These are phyloP conservation scores for Sphagnum contortum DNA, from an alignment of 225 moss, liverwort and hornwort species.

Conservation along the genomic window DNA sequence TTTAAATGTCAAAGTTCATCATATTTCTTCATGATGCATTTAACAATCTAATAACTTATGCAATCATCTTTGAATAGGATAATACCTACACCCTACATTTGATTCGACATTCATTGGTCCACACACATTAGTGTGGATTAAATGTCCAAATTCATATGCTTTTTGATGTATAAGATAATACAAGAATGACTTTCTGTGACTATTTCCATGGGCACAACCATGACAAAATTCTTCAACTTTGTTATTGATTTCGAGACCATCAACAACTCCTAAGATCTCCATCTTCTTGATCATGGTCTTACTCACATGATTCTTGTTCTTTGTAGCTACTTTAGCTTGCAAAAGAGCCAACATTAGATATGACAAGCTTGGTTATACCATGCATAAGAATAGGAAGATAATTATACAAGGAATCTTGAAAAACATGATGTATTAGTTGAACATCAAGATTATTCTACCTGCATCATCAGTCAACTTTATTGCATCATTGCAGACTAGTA, in stretches of 20 bases:
- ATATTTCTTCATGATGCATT: background rate
- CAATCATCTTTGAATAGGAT: slow-evolving; percentile 2
- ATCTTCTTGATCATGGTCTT: background rate
- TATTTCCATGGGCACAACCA: background rate
- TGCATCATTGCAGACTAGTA: too few relatives aligned
- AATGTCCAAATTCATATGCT: background rate
- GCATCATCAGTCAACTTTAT: too few relatives aligned
- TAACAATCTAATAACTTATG: background rate
- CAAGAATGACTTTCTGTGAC: background rate
- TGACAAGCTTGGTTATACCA: too few relatives aligned
- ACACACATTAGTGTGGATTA: background rate
- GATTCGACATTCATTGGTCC: background rate
- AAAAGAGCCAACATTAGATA: too few relatives aligned
- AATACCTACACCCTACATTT: background rate
- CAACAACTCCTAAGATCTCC: background rate
- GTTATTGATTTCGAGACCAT: background rate
- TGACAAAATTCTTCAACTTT: too few relatives aligned
- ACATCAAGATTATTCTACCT: too few relatives aligned
- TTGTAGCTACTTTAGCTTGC: too few relatives aligned
- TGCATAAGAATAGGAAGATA: too few relatives aligned
- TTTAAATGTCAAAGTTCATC: background rate
- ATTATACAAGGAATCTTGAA: too few relatives aligned
- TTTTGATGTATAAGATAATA: background rate
- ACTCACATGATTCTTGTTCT: too few relatives aligned
- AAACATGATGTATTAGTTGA: too few relatives aligned